Conservation (phyloP, 345 rosid species). For the Citrus sp. region DNA sequence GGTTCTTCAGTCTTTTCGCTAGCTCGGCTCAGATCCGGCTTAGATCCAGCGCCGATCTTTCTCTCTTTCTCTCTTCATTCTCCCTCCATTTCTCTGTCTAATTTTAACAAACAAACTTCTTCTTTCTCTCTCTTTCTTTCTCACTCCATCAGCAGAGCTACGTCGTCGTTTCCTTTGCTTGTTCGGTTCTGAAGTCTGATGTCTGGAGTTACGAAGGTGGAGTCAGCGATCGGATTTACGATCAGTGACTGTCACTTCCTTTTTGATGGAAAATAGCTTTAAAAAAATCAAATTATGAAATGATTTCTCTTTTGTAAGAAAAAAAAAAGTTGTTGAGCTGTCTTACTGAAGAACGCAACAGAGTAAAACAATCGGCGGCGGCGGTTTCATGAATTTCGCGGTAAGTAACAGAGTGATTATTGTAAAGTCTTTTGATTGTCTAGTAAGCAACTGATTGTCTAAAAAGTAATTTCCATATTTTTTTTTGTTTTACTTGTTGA, state of each 20-base stretch:
- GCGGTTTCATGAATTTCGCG: conserved; percentile 19
- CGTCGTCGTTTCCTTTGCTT: too few species aligned
- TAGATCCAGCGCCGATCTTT: conserved; percentile 42
- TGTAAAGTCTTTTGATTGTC: background rate
- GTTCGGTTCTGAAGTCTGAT: background rate
- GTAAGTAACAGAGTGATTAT: conserved; percentile 6
- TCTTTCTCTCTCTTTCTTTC: too few species aligned
- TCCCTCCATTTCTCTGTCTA: conserved; percentile 9
- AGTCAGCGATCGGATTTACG: background rate
- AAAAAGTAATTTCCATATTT: too few species aligned
- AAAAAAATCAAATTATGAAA: too few species aligned
- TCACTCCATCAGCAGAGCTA: background rate
- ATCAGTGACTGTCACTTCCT: conserved; percentile 1
- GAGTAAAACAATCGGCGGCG: background rate
- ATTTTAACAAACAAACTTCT: background rate
- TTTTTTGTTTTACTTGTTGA: too few species aligned
- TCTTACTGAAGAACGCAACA: too few species aligned
- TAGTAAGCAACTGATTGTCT: background rate
- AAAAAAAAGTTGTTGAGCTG: too few species aligned
- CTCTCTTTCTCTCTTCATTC: conserved; percentile 11
- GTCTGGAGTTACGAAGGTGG: background rate
- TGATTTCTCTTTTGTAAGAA: too few species aligned
- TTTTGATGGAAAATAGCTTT: background rate
- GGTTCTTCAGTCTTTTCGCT: background rate
- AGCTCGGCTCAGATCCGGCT: conserved; percentile 71